Conservation (phyloP, 495 filamentous ascomycete genomes). For the Daldinia vernicosa region DNA sequence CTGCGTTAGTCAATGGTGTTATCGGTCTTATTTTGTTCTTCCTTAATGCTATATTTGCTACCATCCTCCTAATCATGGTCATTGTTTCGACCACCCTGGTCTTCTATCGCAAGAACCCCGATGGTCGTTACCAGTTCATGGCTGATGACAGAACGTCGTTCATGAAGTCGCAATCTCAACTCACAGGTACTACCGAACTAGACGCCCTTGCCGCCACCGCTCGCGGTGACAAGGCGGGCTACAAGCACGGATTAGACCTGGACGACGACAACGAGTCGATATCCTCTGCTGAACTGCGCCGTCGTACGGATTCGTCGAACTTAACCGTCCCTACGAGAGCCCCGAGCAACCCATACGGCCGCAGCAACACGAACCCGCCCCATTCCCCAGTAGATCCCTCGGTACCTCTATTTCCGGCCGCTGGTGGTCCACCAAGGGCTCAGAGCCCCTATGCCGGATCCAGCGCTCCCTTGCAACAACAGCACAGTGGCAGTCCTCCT, state of each 20-base stretch:
- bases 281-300: slow-evolving; percentile 53
- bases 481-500: slow-evolving; percentile 53
- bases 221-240: slow-evolving; percentile 81
- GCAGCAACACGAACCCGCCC: slow-evolving; percentile 24
- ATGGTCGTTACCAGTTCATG: slow-evolving; percentile 96
- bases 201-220: slow-evolving; percentile 94
- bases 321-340: slow-evolving; percentile 44
- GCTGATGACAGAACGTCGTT: slow-evolving; percentile 95
- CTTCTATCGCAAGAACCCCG: slow-evolving; percentile 92
- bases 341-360: slow-evolving; percentile 18
- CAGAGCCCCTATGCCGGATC: slow-evolving; percentile 43
- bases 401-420: slow-evolving; percentile 44
- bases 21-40: slow-evolving; percentile 96
- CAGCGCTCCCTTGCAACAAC: slow-evolving; percentile 29
- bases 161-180: slow-evolving; percentile 95
- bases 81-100: slow-evolving; percentile 84
- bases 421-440: slow-evolving; percentile 30
- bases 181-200: slow-evolving; percentile 79
- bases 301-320: slow-evolving; percentile 50
- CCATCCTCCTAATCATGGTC: slow-evolving; percentile 87
- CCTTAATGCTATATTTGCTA: slow-evolving; percentile 85
- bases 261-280: slow-evolving; percentile 82
- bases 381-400: slow-evolving; percentile 45
- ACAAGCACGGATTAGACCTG: slow-evolving; percentile 68
- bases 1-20: slow-evolving; percentile 86